A percentile compares a stretch with the other conserved stretches of the same genome.
Evolutionary conservation across 805 yeast genomes (phyloP).

Genomic region (Blastobotrys peoriensis): DNA sequence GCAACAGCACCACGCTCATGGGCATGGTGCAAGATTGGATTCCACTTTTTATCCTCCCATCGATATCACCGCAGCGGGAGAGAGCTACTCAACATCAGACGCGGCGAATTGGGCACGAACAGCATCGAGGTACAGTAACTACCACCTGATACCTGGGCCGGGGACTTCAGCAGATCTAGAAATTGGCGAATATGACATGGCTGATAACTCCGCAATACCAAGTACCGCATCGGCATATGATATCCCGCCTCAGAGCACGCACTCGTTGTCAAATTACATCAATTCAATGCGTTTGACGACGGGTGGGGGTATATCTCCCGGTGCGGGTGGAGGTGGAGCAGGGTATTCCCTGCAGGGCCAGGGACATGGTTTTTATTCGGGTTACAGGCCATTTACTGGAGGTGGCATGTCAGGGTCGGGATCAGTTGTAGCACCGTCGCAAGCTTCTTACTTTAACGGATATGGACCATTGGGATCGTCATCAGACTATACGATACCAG

Average conservation of each 20-base stretch:
- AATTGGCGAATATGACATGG: neutral
- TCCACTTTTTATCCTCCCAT: neutral
- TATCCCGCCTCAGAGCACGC: neutral
- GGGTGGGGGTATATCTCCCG: neutral
- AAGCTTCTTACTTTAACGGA: neutral
- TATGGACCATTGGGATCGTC: neutral
- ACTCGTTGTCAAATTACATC: neutral
- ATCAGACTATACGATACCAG: neutral
- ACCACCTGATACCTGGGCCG: neutral
- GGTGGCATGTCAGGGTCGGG: too few relatives aligned
- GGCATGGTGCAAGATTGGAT: neutral
- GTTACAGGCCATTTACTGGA: neutral
- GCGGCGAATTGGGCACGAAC: too few relatives aligned
- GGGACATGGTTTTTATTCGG: neutral
- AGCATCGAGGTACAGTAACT: neutral
- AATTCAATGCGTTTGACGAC: neutral
- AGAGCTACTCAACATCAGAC: neutral
- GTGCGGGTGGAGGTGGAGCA: too few relatives aligned
- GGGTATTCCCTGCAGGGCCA: neutral
- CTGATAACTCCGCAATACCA: neutral
- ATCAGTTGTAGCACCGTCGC: neutral
- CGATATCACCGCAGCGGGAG: neutral
- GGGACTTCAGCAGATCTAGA: neutral
- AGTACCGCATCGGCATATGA: neutral
- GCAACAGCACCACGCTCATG: neutral